phyloP scores from a whole-genome alignment of 345 rosid genomes.

The Salix koriyanagi region DNA sequence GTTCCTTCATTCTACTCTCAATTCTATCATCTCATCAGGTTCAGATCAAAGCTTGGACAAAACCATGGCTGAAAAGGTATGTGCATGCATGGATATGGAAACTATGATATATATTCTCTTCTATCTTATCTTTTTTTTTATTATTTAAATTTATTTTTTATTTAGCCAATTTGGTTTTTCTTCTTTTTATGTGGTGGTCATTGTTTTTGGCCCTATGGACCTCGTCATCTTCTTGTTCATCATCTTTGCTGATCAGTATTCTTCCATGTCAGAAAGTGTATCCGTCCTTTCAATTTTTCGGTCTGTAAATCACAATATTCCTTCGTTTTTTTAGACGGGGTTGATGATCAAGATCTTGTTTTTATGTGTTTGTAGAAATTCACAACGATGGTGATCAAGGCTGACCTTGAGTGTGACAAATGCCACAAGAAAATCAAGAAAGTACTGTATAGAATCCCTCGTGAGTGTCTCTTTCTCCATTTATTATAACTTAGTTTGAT shows the following conservation, averaged over 20 bases:
- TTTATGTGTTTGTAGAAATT: conserved; percentile 29
- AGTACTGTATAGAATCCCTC: conserved; percentile 59
- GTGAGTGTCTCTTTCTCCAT: conserved; percentile 38
- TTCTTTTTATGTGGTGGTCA: background rate
- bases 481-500: conserved; percentile 15
- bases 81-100: background rate
- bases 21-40: background rate
- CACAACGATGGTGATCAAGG: conserved; percentile 61
- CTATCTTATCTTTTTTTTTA: too few relatives aligned
- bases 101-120: background rate
- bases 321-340: background rate
- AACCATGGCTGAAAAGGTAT: background rate
- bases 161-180: background rate
- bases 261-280: background rate
- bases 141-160: background rate
- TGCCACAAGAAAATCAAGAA: conserved; percentile 79
- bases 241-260: background rate
- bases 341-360: background rate
- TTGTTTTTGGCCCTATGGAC: background rate
- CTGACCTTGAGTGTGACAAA: conserved; percentile 58
- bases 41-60: background rate
- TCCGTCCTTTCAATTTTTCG: background rate
- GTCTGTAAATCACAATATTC: background rate
- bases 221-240: background rate
- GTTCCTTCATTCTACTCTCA: background rate